Conservation (phyloP, 1,139 yeast species). For the Yamadazyma oceani region DNA sequence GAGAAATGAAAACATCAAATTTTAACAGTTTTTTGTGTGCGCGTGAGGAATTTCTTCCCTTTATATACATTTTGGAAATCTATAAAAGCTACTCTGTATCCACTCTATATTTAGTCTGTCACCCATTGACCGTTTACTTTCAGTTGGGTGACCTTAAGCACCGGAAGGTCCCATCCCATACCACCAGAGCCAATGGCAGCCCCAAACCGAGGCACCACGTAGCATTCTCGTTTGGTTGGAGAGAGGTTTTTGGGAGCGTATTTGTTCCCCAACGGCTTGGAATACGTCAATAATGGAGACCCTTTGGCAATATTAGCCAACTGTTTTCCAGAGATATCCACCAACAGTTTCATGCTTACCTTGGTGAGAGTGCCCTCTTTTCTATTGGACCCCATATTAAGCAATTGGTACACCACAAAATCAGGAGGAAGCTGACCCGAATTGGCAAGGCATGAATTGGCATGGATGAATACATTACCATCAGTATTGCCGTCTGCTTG, state of each 20-base stretch:
- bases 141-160: conserved; percentile 70
- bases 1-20: too few relatives aligned
- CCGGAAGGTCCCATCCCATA: conserved; percentile 92
- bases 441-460: conserved; percentile 58
- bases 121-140: conserved; percentile 66
- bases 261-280: conserved; percentile 91
- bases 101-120: conserved; percentile 5
- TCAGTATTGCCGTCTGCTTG: conserved; percentile 33
- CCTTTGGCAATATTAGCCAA: conserved; percentile 74
- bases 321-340: conserved; percentile 73
- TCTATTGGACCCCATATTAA: conserved; percentile 49
- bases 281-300: conserved; percentile 74
- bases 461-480: conserved; percentile 74
- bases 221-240: conserved; percentile 73
- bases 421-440: conserved; percentile 71
- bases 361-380: conserved; percentile 34
- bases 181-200: conserved; percentile 82
- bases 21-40: too few relatives aligned
- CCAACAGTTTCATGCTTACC: conserved; percentile 72
- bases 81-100: not conserved
- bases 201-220: conserved; percentile 89
- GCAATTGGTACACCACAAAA: conserved; percentile 67
- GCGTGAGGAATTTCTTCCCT: not conserved
- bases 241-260: conserved; percentile 72
- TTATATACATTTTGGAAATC: not conserved